Base-by-base conservation (phyloP, 73 alveolate species). In the Halteria grandinella region DNA sequence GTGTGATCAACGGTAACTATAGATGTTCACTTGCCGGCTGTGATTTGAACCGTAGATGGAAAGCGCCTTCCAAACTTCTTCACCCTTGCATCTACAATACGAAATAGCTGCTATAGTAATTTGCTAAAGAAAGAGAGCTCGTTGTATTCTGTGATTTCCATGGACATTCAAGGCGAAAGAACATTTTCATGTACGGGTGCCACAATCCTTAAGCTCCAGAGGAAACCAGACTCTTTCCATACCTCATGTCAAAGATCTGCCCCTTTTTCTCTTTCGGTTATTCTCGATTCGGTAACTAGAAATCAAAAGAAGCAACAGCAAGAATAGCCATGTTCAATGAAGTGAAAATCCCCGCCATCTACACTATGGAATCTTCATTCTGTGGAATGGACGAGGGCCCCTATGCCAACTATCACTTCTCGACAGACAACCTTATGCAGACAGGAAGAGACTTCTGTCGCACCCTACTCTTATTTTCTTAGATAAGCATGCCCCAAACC, bases 141-240 rank as follows among this genome's bases (percentile, higher is more conserved):
- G 87, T 79, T 0, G 49, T 91, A 47, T 88, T 91, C 31, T 78
- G 91, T 37, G 99, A 96, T 89, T 86, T 96, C 54, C 99, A 96
- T 89, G 99, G 99, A 0, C 99, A 96, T 79, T 93, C 97, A 50
- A 90, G 98, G 18, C 69, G 97, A 69, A 77, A 91, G 70, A 95
- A 96, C 79, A 83, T 94, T 27, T 96, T 96, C 57, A 87, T 94
- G 87, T 96, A 96, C 78, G 98, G 96, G 0, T 92, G 98, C 59
- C 75, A 80, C 53, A 75, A 75, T 50, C 83, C 87, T 44, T 63
- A 69, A 28, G 60, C 71, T 48, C 95, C 96, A 55, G 89, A 75
- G 59, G 72, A 77, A 6, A 88, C 97, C 43, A 91, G 95, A 83
- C 51, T 89, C 53, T 92, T 94, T 33, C 99, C 99, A 43, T 92